phyloP scores from a whole-genome alignment of 805 yeast genomes.

The Spencermartinsiella europaea region DNA sequence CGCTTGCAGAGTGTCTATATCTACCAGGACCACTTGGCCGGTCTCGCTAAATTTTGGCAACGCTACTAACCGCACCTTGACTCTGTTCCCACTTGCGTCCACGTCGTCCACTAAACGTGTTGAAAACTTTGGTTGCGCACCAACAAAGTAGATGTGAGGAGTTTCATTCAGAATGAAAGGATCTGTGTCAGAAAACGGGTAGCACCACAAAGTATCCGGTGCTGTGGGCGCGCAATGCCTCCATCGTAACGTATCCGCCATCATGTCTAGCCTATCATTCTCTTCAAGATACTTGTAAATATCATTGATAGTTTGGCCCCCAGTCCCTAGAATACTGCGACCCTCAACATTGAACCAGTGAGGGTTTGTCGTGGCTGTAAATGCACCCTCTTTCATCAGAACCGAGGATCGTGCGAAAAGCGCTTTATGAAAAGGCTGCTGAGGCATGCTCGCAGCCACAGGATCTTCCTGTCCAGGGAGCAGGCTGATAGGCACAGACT shows the following conservation, averaged over 20 bases:
- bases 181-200: slow-evolving; percentile 71
- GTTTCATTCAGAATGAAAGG: slow-evolving; percentile 74
- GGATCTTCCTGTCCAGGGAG: slow-evolving; percentile 89
- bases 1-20: slow-evolving; percentile 51
- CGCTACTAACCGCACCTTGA: slow-evolving; percentile 48
- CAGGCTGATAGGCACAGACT: slow-evolving; percentile 61
- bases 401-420: slow-evolving; percentile 49
- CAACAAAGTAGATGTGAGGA: slow-evolving; percentile 83
- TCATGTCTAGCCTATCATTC: slow-evolving; percentile 43
- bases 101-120: slow-evolving; percentile 38
- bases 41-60: slow-evolving; percentile 68
- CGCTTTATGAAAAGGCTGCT: slow-evolving; percentile 80
- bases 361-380: slow-evolving; percentile 65
- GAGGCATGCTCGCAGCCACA: slow-evolving; percentile 78
- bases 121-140: slow-evolving; percentile 64
- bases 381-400: slow-evolving; percentile 36
- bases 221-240: slow-evolving; percentile 90
- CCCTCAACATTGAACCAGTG: slow-evolving; percentile 58
- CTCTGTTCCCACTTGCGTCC: slow-evolving; percentile 30
- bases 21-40: slow-evolving; percentile 59
- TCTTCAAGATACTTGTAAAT: slow-evolving; percentile 58
- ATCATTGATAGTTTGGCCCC: slow-evolving; percentile 84
- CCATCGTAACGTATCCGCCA: slow-evolving; percentile 73
- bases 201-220: slow-evolving; percentile 90
- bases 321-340: slow-evolving; percentile 58